Conservation (phyloP, 805 yeast genomes). For the Candida alai region DNA sequence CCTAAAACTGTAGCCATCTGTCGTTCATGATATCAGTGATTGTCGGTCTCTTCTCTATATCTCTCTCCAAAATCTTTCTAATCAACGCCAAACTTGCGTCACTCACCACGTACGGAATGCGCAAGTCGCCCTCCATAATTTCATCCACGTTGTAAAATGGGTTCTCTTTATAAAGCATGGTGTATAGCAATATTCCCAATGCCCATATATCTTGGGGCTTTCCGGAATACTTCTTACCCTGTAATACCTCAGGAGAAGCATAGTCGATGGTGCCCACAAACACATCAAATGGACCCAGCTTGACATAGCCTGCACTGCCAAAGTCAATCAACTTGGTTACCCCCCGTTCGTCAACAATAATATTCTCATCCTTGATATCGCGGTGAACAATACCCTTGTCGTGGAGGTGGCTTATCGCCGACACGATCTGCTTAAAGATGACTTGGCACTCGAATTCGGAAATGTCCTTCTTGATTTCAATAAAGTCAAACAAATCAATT, state of each 20-base stretch:
- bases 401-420: conserved; percentile 80
- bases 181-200: conserved; percentile 83
- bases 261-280: conserved; percentile 97
- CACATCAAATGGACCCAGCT: conserved; percentile 93
- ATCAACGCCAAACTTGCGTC: conserved; percentile 61
- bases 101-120: conserved; percentile 65
- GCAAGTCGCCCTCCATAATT: conserved; percentile 83
- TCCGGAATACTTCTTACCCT: conserved; percentile 87
- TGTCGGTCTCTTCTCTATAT: conserved; percentile 63
- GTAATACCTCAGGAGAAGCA: conserved; percentile 94
- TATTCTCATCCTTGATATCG: conserved; percentile 92
- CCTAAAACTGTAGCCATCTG: conserved; percentile 48
- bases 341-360: conserved; percentile 81
- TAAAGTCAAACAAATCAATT: conserved; percentile 86
- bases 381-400: conserved; percentile 85
- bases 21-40: conserved; percentile 68
- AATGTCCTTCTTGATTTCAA: conserved; percentile 82
- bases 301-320: conserved; percentile 89
- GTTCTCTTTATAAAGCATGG: conserved; percentile 87
- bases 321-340: conserved; percentile 85
- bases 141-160: conserved; percentile 96
- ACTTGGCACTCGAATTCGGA: conserved; percentile 72
- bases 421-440: conserved; percentile 74
- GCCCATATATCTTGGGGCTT: conserved; percentile 98
- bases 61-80: conserved; percentile 61